Conservation (phyloP, 129 eudicot species). For the Saussurea involucrata region DNA sequence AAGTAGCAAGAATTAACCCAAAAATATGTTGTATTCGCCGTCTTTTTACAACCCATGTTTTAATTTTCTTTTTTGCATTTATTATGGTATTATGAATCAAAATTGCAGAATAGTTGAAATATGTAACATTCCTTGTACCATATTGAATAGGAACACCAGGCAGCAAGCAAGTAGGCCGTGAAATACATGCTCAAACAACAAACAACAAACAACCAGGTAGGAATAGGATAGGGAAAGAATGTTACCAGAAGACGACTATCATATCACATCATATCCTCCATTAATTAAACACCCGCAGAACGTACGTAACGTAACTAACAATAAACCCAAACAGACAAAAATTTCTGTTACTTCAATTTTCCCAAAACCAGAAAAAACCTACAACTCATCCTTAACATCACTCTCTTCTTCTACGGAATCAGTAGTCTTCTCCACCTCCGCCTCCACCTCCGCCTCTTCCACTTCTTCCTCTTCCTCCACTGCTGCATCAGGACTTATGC, state of each 20-base stretch:
- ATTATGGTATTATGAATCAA: not conserved
- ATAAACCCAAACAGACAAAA: not conserved
- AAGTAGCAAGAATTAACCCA: not conserved
- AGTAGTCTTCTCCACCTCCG: constrained; percentile 51
- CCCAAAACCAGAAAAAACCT: constrained; percentile 26
- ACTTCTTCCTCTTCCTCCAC: constrained; percentile 80
- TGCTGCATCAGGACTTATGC: constrained; percentile 62
- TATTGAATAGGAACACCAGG: not conserved
- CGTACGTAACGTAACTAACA: not conserved
- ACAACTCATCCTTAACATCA: constrained; percentile 72
- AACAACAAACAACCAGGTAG: too few species aligned
- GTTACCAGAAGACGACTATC: not conserved
- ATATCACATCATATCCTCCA: not conserved
- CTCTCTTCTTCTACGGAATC: constrained; percentile 29
- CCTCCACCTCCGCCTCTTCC: constrained; percentile 52
- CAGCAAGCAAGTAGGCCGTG: too few species aligned
- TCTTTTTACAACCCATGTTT: not conserved
- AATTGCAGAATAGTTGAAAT: not conserved
- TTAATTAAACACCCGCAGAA: not conserved
- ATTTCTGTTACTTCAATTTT: not conserved
- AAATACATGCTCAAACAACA: too few species aligned
- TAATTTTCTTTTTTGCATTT: too few species aligned
- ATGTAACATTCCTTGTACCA: not conserved
- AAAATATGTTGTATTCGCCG: not conserved
- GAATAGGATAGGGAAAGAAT: not conserved